A percentile compares a stretch with the other conserved stretches of the same genome.
These are phyloP conservation scores for Aristolochia fimbriata DNA, from an alignment of 164 flowering plant genomes.

Conservation along the genomic window DNA sequence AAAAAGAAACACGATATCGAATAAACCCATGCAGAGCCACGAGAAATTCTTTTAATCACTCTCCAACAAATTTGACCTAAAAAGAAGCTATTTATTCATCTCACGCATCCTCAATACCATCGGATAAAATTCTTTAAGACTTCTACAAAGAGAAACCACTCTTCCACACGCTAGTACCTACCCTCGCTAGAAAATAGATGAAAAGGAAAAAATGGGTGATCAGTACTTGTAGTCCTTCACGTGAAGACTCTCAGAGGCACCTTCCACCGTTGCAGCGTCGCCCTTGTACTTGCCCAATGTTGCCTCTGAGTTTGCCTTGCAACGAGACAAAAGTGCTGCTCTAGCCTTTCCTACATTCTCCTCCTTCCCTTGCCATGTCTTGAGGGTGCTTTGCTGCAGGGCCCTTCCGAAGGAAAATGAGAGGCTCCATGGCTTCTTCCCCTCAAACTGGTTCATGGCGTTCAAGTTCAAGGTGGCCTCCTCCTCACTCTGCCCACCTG, in stretches of 20 bases:
- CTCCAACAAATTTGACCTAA: too few species aligned
- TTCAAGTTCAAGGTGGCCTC: slow-evolving; percentile 38
- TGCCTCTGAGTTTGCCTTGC: slow-evolving; percentile 46
- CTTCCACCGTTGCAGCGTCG: slow-evolving; percentile 23
- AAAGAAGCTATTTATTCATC: too few species aligned
- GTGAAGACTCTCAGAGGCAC: slow-evolving; percentile 38
- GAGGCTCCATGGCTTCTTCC: slow-evolving; percentile 38
- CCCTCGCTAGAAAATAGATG: too few species aligned
- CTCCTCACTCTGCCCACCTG: slow-evolving; percentile 43
- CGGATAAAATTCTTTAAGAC: too few species aligned
- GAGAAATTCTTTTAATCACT: too few species aligned
- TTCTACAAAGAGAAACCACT: too few species aligned
- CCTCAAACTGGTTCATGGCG: slow-evolving; percentile 38
- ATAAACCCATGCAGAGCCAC: too few species aligned
- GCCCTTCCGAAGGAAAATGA: slow-evolving; percentile 40
- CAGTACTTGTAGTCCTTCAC: slow-evolving; percentile 42
- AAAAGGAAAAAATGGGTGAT: not conserved
- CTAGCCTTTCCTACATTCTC: slow-evolving; percentile 33
- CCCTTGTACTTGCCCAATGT: slow-evolving; percentile 41
- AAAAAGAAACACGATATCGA: too few species aligned
- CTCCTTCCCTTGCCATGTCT: slow-evolving; percentile 38
- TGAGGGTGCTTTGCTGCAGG: slow-evolving; percentile 40
- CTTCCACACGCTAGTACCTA: too few species aligned
- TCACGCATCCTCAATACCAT: too few species aligned
- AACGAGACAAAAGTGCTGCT: slow-evolving; percentile 28